Percentiles rank a stretch among this genome's conserved stretches.
These are phyloP conservation scores for Magnaporthiopsis rhizophila DNA, from an alignment of 2,329 filamentous ascomycete species.

Conservation along the genomic window DNA sequence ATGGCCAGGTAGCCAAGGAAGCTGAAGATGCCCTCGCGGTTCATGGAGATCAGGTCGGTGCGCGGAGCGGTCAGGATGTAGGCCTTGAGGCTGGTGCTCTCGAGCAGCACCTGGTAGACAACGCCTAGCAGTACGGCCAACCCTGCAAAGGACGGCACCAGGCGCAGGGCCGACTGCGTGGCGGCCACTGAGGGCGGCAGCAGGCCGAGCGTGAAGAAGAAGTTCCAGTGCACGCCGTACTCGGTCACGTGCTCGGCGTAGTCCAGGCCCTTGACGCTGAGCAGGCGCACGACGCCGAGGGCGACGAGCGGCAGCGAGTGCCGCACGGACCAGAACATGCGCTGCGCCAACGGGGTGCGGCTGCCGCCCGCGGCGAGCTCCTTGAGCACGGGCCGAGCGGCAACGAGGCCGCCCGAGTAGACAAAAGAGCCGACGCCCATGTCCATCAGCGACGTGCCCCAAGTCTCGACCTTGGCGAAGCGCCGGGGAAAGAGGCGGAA, in stretches of 20 bases:
- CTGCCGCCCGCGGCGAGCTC: slow-evolving; percentile 46
- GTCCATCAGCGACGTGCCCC: slow-evolving; percentile 99
- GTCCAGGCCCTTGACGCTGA: slow-evolving; percentile 87
- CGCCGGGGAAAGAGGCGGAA: slow-evolving; percentile 87
- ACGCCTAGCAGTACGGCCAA: slow-evolving; percentile 63
- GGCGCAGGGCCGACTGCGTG: slow-evolving; percentile 62
- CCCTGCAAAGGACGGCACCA: slow-evolving; percentile 69
- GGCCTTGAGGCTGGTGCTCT: slow-evolving; percentile 68
- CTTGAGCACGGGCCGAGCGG: slow-evolving; percentile 71
- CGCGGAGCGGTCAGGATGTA: slow-evolving; percentile 80
- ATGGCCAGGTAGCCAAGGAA: slow-evolving; percentile 92
- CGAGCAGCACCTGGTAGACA: slow-evolving; percentile 67
- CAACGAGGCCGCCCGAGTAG: slow-evolving; percentile 87
- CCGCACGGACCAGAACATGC: slow-evolving; percentile 60
- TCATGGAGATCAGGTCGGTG: slow-evolving; percentile 73
- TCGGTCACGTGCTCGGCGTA: slow-evolving; percentile 97
- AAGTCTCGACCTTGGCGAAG: slow-evolving; percentile 98
- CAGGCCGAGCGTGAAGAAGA: slow-evolving; percentile 92
- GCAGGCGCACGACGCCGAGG: slow-evolving; percentile 71
- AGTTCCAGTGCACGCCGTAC: slow-evolving; percentile 99
- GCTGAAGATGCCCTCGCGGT: slow-evolving; percentile 91
- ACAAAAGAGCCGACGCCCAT: slow-evolving; percentile 96
- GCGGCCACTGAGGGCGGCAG: slow-evolving; percentile 83
- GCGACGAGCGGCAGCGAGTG: slow-evolving; percentile 77
- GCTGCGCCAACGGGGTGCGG: slow-evolving; percentile 39